These are phyloP conservation scores for Scleroderma citrinum DNA, from an alignment of 768 basidiomycete species.

Conservation along the genomic window DNA sequence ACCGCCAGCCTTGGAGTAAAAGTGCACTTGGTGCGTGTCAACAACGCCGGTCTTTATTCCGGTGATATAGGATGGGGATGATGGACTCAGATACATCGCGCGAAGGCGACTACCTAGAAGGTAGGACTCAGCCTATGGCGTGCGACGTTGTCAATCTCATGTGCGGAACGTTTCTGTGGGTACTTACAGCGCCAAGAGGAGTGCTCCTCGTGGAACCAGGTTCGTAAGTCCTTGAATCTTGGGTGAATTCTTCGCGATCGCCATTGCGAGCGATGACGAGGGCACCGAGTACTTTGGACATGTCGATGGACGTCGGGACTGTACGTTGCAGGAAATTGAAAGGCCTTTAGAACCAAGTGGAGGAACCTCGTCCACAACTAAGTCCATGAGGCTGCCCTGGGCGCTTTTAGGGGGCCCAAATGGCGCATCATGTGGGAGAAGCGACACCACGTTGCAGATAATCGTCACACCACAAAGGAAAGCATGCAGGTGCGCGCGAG, in stretches of 20 bases:
- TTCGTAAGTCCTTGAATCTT: slow-evolving; percentile 60
- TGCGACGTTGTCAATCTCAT: background rate
- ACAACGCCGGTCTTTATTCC: slow-evolving; percentile 59
- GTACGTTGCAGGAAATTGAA: no score
- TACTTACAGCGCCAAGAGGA: slow-evolving; percentile 57
- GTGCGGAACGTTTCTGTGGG: background rate
- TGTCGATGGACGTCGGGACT: slow-evolving; percentile 40
- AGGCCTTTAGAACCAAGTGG: no score
- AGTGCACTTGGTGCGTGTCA: slow-evolving; percentile 59
- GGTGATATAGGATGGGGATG: slow-evolving; percentile 55
- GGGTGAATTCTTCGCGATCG: slow-evolving; percentile 58
- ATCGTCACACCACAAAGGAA: background rate
- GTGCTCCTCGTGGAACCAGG: slow-evolving; percentile 54
- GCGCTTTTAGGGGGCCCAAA: background rate
- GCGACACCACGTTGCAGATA: background rate
- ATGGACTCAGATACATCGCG: slow-evolving; percentile 51
- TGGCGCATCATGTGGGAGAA: slow-evolving; percentile 1
- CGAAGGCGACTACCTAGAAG: slow-evolving; percentile 53
- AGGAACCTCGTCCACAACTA: no score
- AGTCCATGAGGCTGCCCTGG: background rate
- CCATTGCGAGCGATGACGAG: slow-evolving; percentile 69
- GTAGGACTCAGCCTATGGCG: slow-evolving; percentile 53
- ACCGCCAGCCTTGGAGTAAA: slow-evolving; percentile 72
- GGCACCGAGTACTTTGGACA: slow-evolving; percentile 66
- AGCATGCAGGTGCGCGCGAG: background rate